Conservation (phyloP, 2,329 filamentous ascomycete species). For the Myriangium duriaei region DNA sequence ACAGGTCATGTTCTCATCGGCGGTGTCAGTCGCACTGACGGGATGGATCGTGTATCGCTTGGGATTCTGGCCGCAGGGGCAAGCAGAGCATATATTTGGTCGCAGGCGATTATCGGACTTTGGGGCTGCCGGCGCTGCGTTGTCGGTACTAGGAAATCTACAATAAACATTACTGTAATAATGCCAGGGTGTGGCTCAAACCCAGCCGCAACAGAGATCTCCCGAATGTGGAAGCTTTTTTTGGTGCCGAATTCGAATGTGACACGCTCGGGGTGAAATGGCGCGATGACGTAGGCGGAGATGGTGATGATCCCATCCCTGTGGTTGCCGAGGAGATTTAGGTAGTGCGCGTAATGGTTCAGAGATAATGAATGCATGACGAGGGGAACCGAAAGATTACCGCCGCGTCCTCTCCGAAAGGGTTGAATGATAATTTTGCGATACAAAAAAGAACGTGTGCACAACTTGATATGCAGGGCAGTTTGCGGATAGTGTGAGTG, state of each 20-base stretch:
- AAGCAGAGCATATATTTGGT: slow-evolving; percentile 23
- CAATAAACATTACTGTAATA: neutral
- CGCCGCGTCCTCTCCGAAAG: too few species aligned
- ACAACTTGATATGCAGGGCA: too few species aligned
- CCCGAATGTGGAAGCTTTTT: too few species aligned
- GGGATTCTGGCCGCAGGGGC: slow-evolving; percentile 21
- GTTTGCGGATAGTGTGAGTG: too few species aligned
- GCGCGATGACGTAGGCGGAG: neutral
- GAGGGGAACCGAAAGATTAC: too few species aligned
- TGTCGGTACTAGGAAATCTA: slow-evolving; percentile 16
- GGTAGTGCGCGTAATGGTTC: too few species aligned
- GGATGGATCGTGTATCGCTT: slow-evolving; percentile 11
- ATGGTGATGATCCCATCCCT: neutral
- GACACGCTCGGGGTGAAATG: neutral
- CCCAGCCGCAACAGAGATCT: too few species aligned
- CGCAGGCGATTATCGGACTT: slow-evolving; percentile 22
- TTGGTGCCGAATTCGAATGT: neutral
- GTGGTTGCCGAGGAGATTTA: neutral
- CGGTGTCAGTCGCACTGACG: slow-evolving; percentile 7
- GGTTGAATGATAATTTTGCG: too few species aligned
- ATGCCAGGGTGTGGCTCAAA: neutral
- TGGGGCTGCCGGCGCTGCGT: slow-evolving; percentile 22
- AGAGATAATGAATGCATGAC: too few species aligned
- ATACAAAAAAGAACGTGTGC: too few species aligned
- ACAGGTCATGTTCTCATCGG: slow-evolving; percentile 3